Evolutionary conservation across 331 rosid genomes (phyloP).

Genomic region (Telfairia occidentalis): DNA sequence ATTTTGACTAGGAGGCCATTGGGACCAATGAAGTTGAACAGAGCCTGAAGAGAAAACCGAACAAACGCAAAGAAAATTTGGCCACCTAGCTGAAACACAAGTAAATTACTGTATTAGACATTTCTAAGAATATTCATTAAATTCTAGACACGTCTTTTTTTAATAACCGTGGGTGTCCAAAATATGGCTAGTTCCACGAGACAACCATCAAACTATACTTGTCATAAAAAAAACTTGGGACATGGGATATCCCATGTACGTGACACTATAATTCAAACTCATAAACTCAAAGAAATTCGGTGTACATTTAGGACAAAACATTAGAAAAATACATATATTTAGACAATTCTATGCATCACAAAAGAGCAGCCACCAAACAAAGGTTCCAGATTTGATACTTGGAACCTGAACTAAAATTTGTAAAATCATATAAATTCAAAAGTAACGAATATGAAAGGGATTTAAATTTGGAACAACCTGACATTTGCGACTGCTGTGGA

Average conservation of each 20-base stretch:
- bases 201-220: neutral
- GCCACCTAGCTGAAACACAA: conserved; percentile 84
- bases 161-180: neutral
- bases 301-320: neutral
- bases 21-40: conserved; percentile 95
- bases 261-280: neutral
- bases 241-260: neutral
- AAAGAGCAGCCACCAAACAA: neutral
- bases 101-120: conserved; percentile 15
- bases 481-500: conserved; percentile 89
- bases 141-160: neutral
- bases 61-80: conserved; percentile 77
- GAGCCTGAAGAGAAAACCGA: conserved; percentile 91
- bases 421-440: neutral
- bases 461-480: conserved; percentile 39
- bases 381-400: neutral
- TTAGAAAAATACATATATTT: neutral
- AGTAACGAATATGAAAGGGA: neutral
- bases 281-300: neutral
- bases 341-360: neutral
- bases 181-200: neutral
- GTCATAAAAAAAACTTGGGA: neutral
- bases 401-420: neutral
- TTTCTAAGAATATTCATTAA: neutral
- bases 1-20: conserved; percentile 71